Base-by-base conservation (phyloP, 2,329 filamentous ascomycete genomes). In the Phialophora macrospora region DNA sequence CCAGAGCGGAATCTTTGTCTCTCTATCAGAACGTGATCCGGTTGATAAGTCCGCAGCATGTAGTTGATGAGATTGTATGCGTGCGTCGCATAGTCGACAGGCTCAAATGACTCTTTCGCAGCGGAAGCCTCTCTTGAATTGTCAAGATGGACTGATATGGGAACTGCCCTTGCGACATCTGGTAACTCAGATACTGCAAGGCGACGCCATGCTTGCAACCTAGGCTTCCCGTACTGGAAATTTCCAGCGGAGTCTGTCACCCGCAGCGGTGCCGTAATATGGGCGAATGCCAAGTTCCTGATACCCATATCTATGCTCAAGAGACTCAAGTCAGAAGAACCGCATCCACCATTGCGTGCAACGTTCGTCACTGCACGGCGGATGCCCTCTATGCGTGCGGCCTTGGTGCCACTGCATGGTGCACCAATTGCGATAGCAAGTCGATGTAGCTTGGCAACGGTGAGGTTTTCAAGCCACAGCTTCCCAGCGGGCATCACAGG, bases 271-370 rank as follows among this genome's bases (percentile, higher is more conserved):
- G 66, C 68, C 2, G 63, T 73, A 34, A 91, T 76, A 67, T 91
- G 82, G 69, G 90, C 90, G 74, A 87, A 92, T 0, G 91, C 91
- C 3, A 96, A 80, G 75, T 96, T 96, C 51, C 87, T 87, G 70
- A 96, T 90, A 3, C 92, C 92, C 86, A 95, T 90, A 75, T 96
- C 92, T 68, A 96, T 89, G 74, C 90, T 93, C 38, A 95, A 76
- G 26, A 95, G 82, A 51, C 88, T 82, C 71, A 80, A 26, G n/a
- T 48, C 12, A 12, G 60, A 24, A 66, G 57, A 38, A 68, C 22
- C 44, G 68, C 32, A 44, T 64, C 56, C 28, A 64, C 64, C 73
- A 68, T 41, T 63, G n/a, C 20, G 22, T 46, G 44, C 24, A 3
- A 24, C 30, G 48, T 51, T 72, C 59, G 22, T 69, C 20, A 80